Percentiles rank a stretch among this genome's conserved stretches.
Conservation (phyloP, 768 basidiomycete species). For the Brasilioporus rufonigricans region DNA sequence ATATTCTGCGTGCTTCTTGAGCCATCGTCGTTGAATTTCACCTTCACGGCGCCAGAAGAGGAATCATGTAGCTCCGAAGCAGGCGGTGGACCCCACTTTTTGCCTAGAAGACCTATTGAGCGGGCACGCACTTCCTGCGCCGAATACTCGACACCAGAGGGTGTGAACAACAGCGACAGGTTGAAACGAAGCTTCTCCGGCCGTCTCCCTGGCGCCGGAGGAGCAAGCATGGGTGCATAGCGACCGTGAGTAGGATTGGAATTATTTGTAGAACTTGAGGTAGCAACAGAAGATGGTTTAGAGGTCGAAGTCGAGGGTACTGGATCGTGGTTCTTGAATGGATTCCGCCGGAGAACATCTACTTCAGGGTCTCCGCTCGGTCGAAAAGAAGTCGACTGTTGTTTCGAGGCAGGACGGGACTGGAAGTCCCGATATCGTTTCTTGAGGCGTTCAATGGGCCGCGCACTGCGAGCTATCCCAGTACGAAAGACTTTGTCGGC, state of each 20-base stretch:
- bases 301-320: slow-evolving; percentile 34
- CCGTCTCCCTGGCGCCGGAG: slow-evolving; percentile 63
- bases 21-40: slow-evolving; percentile 63
- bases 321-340: slow-evolving; percentile 36
- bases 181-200: slow-evolving; percentile 72
- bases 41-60: slow-evolving; percentile 37
- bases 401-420: slow-evolving; percentile 39
- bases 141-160: slow-evolving; percentile 78
- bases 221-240: slow-evolving; percentile 73
- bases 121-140: slow-evolving; percentile 80
- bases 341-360: slow-evolving; percentile 33
- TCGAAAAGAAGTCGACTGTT: slow-evolving; percentile 23
- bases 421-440: slow-evolving; percentile 79
- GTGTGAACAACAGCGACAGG: slow-evolving; percentile 68
- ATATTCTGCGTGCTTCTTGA: slow-evolving; percentile 42
- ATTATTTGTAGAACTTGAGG: slow-evolving; percentile 41
- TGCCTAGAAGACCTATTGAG: slow-evolving; percentile 78
- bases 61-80: slow-evolving; percentile 37
- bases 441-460: slow-evolving; percentile 83
- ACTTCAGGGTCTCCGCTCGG: slow-evolving; percentile 26
- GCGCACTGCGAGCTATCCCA: slow-evolving; percentile 78
- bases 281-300: slow-evolving; percentile 14
- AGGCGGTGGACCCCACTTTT: slow-evolving; percentile 77
- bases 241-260: slow-evolving; percentile 36
- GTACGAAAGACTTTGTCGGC: slow-evolving; percentile 80